Conservation (phyloP, 495 filamentous ascomycete species). For the Lichenothelia convexa region DNA sequence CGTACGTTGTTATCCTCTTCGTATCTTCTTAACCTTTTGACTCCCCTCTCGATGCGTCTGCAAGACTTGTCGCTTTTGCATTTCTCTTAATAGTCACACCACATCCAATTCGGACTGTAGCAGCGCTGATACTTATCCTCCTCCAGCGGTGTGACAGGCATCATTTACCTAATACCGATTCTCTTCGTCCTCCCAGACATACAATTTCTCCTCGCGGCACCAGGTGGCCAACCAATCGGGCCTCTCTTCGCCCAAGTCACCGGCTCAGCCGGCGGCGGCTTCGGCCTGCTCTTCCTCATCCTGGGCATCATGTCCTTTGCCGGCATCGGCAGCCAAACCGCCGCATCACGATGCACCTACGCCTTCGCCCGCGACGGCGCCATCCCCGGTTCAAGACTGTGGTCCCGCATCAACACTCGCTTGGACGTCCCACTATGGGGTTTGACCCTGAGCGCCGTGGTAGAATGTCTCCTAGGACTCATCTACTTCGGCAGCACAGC, state of each 20-base stretch:
- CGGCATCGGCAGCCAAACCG: conserved; percentile 38
- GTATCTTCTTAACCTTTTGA: too few relatives aligned
- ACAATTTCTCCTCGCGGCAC: conserved; percentile 27
- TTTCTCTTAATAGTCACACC: too few relatives aligned
- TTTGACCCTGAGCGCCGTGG: conserved; percentile 34
- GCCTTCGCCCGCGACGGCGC: conserved; percentile 46
- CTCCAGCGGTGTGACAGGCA: conserved; percentile 36
- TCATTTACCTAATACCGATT: conserved; percentile 43
- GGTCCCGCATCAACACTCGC: conserved; percentile 36
- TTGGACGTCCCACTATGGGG: conserved; percentile 40
- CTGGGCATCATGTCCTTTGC: conserved; percentile 48
- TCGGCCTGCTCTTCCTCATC: conserved; percentile 54
- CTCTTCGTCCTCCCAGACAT: conserved; percentile 43
- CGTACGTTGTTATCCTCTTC: too few relatives aligned
- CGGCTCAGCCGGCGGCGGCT: conserved; percentile 43
- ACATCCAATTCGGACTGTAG: too few relatives aligned
- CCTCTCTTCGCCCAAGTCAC: conserved; percentile 39
- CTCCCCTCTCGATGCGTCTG: too few relatives aligned
- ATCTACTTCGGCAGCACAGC: conserved; percentile 45
- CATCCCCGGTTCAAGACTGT: conserved; percentile 48
- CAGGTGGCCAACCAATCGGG: conserved; percentile 39
- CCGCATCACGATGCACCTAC: conserved; percentile 40
- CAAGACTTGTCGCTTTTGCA: too few relatives aligned
- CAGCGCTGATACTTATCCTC: too few relatives aligned
- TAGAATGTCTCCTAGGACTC: conserved; percentile 38